Evolutionary conservation across 2,329 filamentous ascomycete genomes (phyloP).

Genomic region (Diaporthe sp.): DNA sequence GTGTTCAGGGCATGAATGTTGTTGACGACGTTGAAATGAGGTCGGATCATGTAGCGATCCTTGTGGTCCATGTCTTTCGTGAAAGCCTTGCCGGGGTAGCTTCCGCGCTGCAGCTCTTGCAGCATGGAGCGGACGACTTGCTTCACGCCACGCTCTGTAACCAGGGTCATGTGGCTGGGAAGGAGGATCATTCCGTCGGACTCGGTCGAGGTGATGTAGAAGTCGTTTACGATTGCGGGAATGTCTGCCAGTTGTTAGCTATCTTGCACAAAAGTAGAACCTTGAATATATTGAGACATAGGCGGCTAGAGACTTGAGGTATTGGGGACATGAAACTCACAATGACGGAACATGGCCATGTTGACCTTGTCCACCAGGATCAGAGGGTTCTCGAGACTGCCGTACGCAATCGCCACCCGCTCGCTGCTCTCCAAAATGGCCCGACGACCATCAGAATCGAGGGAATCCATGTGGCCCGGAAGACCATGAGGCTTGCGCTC

Average conservation of each 20-base stretch:
- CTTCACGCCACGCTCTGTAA: background rate
- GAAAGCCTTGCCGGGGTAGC: background rate
- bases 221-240: background rate
- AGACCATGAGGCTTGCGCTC: background rate
- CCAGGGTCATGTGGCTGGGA: background rate
- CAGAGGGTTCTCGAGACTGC: background rate
- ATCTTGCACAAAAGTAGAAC: background rate
- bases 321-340: background rate
- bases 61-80: background rate
- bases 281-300: rapidly evolving
- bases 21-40: background rate
- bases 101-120: background rate
- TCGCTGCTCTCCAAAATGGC: background rate
- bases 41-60: background rate
- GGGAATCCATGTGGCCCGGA: background rate
- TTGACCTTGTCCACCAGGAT: background rate
- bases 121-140: background rate
- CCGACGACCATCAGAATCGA: background rate
- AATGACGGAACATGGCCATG: background rate
- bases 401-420: background rate
- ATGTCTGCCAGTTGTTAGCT: background rate
- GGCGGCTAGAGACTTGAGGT: rapidly evolving
- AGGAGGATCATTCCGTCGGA: background rate
- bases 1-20: background rate
- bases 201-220: background rate